Conservation (phyloP, 208 protist genomes). For the Acanthamoeba healyi region DNA sequence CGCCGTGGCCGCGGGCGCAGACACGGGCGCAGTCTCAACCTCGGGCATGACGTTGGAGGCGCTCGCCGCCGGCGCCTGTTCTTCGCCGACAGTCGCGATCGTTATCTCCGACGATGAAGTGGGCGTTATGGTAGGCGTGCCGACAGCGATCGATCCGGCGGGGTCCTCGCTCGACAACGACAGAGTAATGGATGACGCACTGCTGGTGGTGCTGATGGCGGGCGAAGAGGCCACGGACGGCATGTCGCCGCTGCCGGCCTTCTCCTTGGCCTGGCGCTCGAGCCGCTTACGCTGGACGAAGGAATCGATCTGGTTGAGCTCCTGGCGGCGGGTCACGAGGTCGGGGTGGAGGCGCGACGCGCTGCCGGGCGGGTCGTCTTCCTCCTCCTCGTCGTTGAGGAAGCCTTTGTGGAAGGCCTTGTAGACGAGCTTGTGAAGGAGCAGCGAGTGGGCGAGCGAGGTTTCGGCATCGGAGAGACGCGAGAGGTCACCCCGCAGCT, state of each 20-base stretch:
- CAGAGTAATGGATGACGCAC: not conserved
- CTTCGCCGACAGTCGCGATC: too few species aligned
- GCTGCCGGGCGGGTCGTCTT: not conserved
- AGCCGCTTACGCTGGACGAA: constrained; percentile 31
- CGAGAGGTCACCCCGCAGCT: constrained; percentile 11
- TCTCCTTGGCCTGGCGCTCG: not conserved
- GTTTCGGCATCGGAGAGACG: constrained; percentile 3
- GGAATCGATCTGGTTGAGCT: constrained; percentile 37
- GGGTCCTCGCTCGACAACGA: not conserved
- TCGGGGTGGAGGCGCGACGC: not conserved
- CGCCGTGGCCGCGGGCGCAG: too few species aligned
- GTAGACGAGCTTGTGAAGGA: constrained; percentile 50
- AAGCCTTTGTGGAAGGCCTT: constrained; percentile 67
- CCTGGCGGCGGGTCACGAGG: not conserved
- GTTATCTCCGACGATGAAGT: not conserved
- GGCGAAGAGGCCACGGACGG: not conserved
- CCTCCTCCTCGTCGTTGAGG: constrained; percentile 62
- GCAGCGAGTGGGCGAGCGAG: not conserved
- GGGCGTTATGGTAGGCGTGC: not conserved
- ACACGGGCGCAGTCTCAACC: too few species aligned
- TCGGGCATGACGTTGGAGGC: too few species aligned
- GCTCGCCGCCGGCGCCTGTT: too few species aligned
- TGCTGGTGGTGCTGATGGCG: not conserved
- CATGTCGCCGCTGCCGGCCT: not conserved
- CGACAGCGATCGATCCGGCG: not conserved